Conservation (phyloP, 371 early-diverging fungal genomes). For the Syncephalastrum racemosum region DNA sequence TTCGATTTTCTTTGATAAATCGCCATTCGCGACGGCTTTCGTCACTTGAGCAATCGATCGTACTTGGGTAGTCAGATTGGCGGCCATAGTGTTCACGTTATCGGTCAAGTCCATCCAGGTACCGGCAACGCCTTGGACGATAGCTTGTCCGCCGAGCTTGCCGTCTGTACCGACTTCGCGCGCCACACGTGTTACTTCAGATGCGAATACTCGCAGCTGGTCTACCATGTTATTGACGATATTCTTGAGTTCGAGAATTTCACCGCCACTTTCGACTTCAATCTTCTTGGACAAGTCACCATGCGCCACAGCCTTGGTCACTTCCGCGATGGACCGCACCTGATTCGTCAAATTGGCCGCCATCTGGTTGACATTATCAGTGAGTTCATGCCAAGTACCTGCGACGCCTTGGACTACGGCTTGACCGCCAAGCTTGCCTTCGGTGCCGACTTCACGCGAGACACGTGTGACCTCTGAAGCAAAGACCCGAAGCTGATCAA, state of each 20-base stretch:
- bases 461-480: conserved; percentile 53
- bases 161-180: conserved; percentile 51
- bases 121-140: conserved; percentile 48
- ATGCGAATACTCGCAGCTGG: conserved; percentile 33
- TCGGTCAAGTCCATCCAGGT: conserved; percentile 53
- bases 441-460: conserved; percentile 58
- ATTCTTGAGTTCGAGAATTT: conserved; percentile 35
- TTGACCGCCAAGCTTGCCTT: conserved; percentile 51
- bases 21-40: conserved; percentile 50
- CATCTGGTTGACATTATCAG: conserved; percentile 54
- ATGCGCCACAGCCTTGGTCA: conserved; percentile 52
- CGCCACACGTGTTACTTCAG: conserved; percentile 39
- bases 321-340: conserved; percentile 52
- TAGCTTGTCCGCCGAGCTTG: conserved; percentile 40
- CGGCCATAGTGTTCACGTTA: conserved; percentile 43
- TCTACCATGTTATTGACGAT: conserved; percentile 46
- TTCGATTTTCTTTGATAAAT: conserved; percentile 38
- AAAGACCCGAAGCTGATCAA: conserved; percentile 57
- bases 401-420: conserved; percentile 51
- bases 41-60: conserved; percentile 51
- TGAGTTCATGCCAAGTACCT: conserved; percentile 62
- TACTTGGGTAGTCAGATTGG: conserved; percentile 50
- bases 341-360: conserved; percentile 49
- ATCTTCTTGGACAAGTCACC: conserved; percentile 50
- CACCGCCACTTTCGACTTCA: conserved; percentile 28